These are phyloP conservation scores for Chenopodium formosanum DNA, from an alignment of 148 eudicot genomes.

Conservation along the genomic window DNA sequence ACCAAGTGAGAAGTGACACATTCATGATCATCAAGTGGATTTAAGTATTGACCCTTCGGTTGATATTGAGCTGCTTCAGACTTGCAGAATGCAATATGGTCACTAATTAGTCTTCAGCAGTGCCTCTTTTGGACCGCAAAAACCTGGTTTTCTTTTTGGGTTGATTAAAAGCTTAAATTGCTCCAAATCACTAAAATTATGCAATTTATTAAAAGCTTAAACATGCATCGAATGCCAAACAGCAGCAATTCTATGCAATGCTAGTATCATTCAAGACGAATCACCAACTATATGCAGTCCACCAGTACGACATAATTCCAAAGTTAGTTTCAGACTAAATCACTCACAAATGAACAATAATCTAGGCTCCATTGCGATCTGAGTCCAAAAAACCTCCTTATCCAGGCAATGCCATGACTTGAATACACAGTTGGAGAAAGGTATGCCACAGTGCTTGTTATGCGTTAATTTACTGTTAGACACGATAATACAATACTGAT, in stretches of 20 bases:
- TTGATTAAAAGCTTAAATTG: too few relatives aligned
- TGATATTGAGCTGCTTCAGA: slow-evolving; percentile 20
- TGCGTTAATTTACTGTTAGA: not conserved
- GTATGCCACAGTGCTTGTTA: not conserved
- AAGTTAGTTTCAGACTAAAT: not conserved
- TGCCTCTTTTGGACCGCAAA: too few relatives aligned
- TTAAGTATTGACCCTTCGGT: slow-evolving; percentile 22
- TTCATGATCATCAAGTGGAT: slow-evolving; percentile 16
- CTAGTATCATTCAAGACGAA: too few relatives aligned
- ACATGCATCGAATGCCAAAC: not conserved
- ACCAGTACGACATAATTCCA: not conserved
- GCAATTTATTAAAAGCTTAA: too few relatives aligned
- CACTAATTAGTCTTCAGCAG: not conserved
- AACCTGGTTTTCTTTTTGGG: too few relatives aligned
- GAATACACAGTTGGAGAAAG: not conserved
- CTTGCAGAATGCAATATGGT: not conserved
- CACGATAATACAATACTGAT: not conserved
- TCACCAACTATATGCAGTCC: not conserved
- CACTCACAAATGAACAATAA: too few relatives aligned
- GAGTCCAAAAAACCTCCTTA: not conserved
- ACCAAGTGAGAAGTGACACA: not conserved
- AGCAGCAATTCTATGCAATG: not conserved
- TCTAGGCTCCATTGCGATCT: too few relatives aligned
- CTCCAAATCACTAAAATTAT: too few relatives aligned
- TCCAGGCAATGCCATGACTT: not conserved